These are phyloP conservation scores for Fusarium albosuccineum DNA, from an alignment of 2,329 filamentous ascomycete species.

Conservation along the genomic window DNA sequence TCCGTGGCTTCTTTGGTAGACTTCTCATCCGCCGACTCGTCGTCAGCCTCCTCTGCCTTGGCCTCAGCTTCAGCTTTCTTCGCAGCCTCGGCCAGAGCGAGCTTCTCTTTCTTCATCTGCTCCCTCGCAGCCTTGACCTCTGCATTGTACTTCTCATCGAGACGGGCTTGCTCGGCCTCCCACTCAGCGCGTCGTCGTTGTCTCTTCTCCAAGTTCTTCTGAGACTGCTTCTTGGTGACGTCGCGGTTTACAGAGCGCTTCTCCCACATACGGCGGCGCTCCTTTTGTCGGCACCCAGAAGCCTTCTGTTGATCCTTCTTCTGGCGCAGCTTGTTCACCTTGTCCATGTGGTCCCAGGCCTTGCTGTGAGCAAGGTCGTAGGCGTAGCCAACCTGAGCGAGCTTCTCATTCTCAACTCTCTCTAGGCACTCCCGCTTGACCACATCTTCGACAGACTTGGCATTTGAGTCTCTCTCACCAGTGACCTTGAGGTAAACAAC, in stretches of 20 bases:
- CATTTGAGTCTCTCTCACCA: slow-evolving; percentile 59
- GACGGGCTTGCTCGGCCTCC: slow-evolving; percentile 44
- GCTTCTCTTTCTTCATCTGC: slow-evolving; percentile 36
- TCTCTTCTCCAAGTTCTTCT: slow-evolving; percentile 56
- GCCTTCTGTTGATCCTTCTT: slow-evolving; percentile 64
- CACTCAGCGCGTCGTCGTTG: slow-evolving; percentile 46
- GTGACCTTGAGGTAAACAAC: slow-evolving; percentile 68
- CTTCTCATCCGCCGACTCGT: slow-evolving; percentile 41
- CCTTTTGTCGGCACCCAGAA: slow-evolving; percentile 58
- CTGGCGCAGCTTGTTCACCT: slow-evolving; percentile 63
- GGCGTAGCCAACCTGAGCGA: slow-evolving; percentile 68
- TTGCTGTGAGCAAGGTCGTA: slow-evolving; percentile 73
- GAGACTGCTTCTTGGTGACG: slow-evolving; percentile 56
- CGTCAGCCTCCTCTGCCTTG: slow-evolving; percentile 30
- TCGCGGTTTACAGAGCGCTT: slow-evolving; percentile 60
- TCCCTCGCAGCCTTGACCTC: slow-evolving; percentile 33
- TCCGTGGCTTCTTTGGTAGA: slow-evolving; percentile 15
- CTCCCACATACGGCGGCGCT: slow-evolving; percentile 64
- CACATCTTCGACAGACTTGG: slow-evolving; percentile 67
- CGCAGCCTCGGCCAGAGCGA: slow-evolving; percentile 28
- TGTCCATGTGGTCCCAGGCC: slow-evolving; percentile 64
- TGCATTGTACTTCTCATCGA: slow-evolving; percentile 49
- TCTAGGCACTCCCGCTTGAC: slow-evolving; percentile 64
- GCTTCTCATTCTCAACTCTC: slow-evolving; percentile 67
- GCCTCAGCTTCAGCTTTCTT: slow-evolving; percentile 38